Base-by-base conservation (phyloP, 306 rosid genomes). In the Cicer arietinum region DNA sequence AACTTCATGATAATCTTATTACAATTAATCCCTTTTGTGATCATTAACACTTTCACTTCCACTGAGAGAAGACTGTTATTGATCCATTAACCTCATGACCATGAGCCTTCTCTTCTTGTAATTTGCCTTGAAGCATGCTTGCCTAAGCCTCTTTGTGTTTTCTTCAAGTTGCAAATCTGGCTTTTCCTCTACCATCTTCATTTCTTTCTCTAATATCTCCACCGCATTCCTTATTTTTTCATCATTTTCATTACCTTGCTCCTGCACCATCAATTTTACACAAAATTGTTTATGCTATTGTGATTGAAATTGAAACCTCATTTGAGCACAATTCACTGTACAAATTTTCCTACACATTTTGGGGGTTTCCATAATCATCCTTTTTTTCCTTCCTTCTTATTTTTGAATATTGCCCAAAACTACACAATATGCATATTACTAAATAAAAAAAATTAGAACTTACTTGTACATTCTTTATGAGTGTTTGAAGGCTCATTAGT, bases 41-140 rank as follows among this genome's bases (percentile, higher is more conserved):
- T 11, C 25, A 60, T 58, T 43, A 7, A 7, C 9, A 43, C 53
- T 17, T 25, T 44, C 53, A 48, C 46, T 50, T 0, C 5, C 63
- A 76, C 18, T 44, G 5, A n/a, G 42, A 10, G 56, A 54, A 68
- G 73, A 70, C 0, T 70, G 58, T 0, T n/a, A 2, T 13, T 76
- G 43, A 25, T 60, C 69, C 81, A 81, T 70, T n/a, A 61, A 58
- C 6, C 73, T 78, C 62, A 74, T 80, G 1, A 80, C 81, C 72
- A 78, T 80, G 2, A 85, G 76, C 84, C 69, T 90, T 79, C 94
- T 90, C 81, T 86, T 92, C 85, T 92, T 92, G 85, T 92, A 92
- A 46, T 92, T 92, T 6, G 96, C 92, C 69, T 92, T 92, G 20
- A 92, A 92, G 8, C 96, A 90, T 4, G 98, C 98, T 69, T 92